phyloP scores from a whole-genome alignment of 2,329 filamentous ascomycete genomes.

The Alternaria conjuncta region DNA sequence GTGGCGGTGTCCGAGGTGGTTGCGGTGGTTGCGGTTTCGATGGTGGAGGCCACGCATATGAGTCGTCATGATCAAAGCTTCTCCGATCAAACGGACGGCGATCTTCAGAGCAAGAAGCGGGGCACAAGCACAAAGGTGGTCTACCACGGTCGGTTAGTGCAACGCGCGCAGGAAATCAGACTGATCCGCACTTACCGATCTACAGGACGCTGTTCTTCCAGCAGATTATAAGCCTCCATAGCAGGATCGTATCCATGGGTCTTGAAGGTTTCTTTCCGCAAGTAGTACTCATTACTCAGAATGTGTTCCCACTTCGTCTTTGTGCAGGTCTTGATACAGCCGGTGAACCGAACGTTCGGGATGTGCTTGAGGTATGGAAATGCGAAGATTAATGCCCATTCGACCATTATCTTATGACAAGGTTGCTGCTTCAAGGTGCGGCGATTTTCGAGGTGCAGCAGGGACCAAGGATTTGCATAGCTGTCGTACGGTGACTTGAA shows the following conservation, averaged over 20 bases:
- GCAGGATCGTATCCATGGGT: neutral
- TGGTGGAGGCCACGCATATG: too few species aligned
- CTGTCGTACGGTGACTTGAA: too few species aligned
- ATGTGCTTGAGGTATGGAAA: constrained; percentile 14
- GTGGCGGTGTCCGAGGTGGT: too few species aligned
- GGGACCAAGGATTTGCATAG: too few species aligned
- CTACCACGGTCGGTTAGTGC: neutral
- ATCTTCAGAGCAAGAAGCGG: neutral
- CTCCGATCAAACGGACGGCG: neutral
- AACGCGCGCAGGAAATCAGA: too few species aligned
- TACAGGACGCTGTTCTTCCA: neutral
- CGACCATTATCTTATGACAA: neutral
- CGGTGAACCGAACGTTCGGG: constrained; percentile 2
- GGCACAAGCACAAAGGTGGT: neutral
- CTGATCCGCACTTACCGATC: too few species aligned
- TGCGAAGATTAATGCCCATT: constrained; percentile 9
- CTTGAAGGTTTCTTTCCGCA: neutral
- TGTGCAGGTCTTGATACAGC: constrained; percentile 9
- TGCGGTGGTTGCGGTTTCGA: too few species aligned
- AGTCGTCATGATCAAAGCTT: neutral
- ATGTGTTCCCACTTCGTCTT: neutral
- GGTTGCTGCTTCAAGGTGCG: too few species aligned
- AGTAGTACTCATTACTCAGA: neutral
- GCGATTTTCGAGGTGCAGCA: too few species aligned
- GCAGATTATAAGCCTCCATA: neutral